Evolutionary conservation across 495 filamentous ascomycete genomes (phyloP).

Genomic region (Corynascus novoguineensis): DNA sequence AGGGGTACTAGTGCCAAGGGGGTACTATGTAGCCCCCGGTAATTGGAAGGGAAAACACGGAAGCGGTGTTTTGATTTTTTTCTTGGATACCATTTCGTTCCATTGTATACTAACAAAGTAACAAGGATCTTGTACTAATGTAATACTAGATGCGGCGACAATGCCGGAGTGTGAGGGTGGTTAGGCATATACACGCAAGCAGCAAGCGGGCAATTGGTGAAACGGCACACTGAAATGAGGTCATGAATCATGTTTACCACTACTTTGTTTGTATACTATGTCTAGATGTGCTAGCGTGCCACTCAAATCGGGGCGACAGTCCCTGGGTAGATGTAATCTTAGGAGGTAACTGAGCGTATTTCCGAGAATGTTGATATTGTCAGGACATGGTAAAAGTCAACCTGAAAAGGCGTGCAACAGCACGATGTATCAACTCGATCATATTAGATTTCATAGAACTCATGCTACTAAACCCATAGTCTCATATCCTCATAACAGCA

Average conservation of each 20-base stretch:
- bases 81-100: neutral
- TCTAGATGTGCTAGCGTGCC: neutral
- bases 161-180: neutral
- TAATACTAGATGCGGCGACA: constrained; percentile 11
- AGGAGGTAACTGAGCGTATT: neutral
- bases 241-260: constrained; percentile 10
- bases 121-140: constrained; percentile 16
- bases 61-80: neutral
- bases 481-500: too few species aligned
- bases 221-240: constrained; percentile 10
- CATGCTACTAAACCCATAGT: too few species aligned
- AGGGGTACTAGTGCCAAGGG: constrained; percentile 10
- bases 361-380: neutral
- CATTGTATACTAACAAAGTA: constrained; percentile 14
- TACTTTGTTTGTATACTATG: neutral
- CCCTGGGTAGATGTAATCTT: constrained; percentile 6
- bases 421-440: too few species aligned
- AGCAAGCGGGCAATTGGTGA: neutral
- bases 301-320: too few species aligned
- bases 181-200: neutral
- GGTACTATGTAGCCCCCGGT: neutral
- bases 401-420: neutral
- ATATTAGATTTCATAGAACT: too few species aligned
- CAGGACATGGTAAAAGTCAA: too few species aligned
- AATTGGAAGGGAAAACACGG: neutral